phyloP scores from a whole-genome alignment of 2,329 filamentous ascomycete species.

The Biscogniauxia mediterranea region DNA sequence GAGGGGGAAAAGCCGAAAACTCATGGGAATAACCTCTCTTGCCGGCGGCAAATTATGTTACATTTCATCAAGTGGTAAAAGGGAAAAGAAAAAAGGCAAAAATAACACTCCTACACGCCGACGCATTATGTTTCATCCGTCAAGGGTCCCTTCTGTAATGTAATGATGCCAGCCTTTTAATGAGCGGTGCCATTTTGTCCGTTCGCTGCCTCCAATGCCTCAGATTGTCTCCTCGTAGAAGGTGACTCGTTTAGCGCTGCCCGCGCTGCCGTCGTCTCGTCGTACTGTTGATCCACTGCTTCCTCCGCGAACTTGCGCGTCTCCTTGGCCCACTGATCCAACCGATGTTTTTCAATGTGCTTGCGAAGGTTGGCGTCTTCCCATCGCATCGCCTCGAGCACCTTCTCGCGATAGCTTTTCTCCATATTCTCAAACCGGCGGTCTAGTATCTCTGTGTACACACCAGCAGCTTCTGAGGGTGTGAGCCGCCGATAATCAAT shows the following conservation, averaged over 20 bases:
- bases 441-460: conserved; percentile 60
- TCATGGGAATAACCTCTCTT: background rate
- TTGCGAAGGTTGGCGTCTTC: conserved; percentile 68
- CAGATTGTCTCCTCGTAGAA: conserved; percentile 11
- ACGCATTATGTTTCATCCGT: conserved; percentile 15
- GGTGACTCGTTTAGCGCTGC: conserved; percentile 5
- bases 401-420: conserved; percentile 61
- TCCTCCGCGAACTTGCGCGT: conserved; percentile 29
- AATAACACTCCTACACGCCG: conserved; percentile 20
- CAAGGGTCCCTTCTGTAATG: background rate
- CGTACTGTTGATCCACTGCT: conserved; percentile 29
- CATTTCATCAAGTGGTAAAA: background rate
- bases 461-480: conserved; percentile 56
- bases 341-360: conserved; percentile 64
- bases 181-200: conserved; percentile 26
- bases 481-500: conserved; percentile 44
- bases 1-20: too few species aligned
- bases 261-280: conserved; percentile 25
- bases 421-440: conserved; percentile 59
- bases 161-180: conserved; percentile 16
- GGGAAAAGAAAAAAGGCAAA: conserved; percentile 9
- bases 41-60: background rate
- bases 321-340: conserved; percentile 64
- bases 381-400: conserved; percentile 68
- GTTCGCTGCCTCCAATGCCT: conserved; percentile 19